These are phyloP conservation scores for Saksenaea oblongispora DNA, from an alignment of 371 early-diverging fungal genomes.

Conservation along the genomic window DNA sequence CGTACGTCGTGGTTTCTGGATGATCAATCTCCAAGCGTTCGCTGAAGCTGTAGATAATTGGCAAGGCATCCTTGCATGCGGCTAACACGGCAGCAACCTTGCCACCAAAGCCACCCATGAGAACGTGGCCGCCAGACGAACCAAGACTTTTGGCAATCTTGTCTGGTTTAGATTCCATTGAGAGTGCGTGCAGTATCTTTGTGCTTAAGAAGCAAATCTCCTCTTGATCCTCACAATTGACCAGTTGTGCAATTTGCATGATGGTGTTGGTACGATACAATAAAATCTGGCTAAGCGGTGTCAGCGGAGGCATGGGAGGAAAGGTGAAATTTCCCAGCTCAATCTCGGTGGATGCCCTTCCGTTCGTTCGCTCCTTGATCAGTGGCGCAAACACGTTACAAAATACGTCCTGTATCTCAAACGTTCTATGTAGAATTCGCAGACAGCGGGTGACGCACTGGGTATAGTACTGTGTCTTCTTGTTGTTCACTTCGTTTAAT, in stretches of 20 bases:
- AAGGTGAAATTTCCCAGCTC: conserved; percentile 26
- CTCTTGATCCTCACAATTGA: conserved; percentile 61
- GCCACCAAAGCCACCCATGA: conserved; percentile 47
- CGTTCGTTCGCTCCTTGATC: conserved; percentile 34
- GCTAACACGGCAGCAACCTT: conserved; percentile 75
- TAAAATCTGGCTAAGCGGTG: conserved; percentile 78
- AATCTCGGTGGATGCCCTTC: conserved; percentile 28
- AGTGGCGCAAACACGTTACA: conserved; percentile 69
- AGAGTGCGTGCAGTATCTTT: conserved; percentile 70
- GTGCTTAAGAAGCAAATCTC: conserved; percentile 78
- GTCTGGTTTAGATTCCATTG: conserved; percentile 53
- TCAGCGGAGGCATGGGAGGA: conserved; percentile 52
- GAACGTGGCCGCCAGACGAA: conserved; percentile 15
- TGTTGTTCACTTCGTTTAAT: conserved; percentile 50
- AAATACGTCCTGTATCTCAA: conserved; percentile 69
- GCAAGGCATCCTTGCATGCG: conserved; percentile 57
- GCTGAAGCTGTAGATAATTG: conserved; percentile 78
- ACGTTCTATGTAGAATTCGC: conserved; percentile 66
- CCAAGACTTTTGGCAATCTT: conserved; percentile 16
- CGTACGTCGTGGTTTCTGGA: conserved; percentile 45
- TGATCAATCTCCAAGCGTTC: conserved; percentile 70
- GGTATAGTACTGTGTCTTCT: conserved; percentile 19
- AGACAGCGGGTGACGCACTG: conserved; percentile 55
- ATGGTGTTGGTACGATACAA: conserved; percentile 67
- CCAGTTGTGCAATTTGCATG: conserved; percentile 68